Percentiles rank a stretch among this genome's conserved stretches.
Evolutionary conservation across 1,284 basidiomycete genomes (phyloP).

Genomic region (Microbotryum violaceum): DNA sequence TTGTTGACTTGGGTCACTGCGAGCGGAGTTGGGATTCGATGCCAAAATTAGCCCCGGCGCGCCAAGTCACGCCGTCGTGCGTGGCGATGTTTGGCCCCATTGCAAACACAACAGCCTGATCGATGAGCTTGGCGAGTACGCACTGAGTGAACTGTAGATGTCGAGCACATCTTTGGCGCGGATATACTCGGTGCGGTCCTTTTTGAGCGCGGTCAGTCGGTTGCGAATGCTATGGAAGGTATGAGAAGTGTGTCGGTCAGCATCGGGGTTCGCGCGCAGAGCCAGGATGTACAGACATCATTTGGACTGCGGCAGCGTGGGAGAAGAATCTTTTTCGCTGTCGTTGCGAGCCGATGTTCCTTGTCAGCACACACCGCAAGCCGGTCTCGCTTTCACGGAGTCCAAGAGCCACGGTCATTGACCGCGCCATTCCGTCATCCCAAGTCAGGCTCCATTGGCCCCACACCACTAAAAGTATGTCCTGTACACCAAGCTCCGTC

Average conservation of each 20-base stretch:
- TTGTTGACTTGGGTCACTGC: constrained; percentile 84
- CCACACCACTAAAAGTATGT: too few relatives aligned
- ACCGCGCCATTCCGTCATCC: too few relatives aligned
- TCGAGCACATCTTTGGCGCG: constrained; percentile 73
- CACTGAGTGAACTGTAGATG: constrained; percentile 86
- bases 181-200: constrained; percentile 46
- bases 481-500: too few relatives aligned
- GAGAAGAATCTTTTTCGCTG: not conserved
- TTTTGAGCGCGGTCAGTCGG: constrained; percentile 53
- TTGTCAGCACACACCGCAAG: not conserved
- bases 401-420: too few relatives aligned
- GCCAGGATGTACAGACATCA: not conserved
- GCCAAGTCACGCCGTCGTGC: not conserved
- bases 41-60: not conserved
- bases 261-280: not conserved
- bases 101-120: too few relatives aligned
- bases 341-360: too few relatives aligned
- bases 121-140: constrained; percentile 13
- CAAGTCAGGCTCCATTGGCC: too few relatives aligned
- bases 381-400: not conserved
- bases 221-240: constrained; percentile 68
- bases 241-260: constrained; percentile 30
- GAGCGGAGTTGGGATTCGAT: not conserved
- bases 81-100: not conserved
- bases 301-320: not conserved